Evolutionary conservation across 768 basidiomycete species (phyloP).

Genomic region (Gautieria morchelliformis): DNA sequence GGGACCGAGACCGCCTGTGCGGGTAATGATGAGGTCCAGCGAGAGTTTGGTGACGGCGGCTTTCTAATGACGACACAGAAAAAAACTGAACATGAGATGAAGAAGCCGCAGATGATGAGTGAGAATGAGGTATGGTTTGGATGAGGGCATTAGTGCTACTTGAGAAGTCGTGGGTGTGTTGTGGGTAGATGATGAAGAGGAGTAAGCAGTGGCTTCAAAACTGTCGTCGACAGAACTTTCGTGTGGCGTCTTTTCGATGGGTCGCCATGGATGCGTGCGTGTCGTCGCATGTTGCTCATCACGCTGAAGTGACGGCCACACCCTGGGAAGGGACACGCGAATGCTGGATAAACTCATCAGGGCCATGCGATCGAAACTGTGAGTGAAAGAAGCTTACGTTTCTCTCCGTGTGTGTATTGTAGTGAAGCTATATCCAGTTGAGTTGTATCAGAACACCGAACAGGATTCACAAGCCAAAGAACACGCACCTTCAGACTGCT

Average conservation of each 20-base stretch:
- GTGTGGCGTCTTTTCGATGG: neutral
- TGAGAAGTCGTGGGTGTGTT: neutral
- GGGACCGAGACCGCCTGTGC: neutral
- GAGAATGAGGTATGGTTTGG: neutral
- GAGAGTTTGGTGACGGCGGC: neutral
- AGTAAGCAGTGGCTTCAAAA: neutral
- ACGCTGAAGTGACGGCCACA: conserved; percentile 81
- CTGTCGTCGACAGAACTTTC: neutral
- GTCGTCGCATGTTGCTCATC: conserved; percentile 82
- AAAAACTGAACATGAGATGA: too few relatives aligned
- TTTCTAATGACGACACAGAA: too few relatives aligned
- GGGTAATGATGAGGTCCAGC: neutral
- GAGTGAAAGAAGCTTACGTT: conserved; percentile 43
- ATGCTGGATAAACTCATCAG: conserved; percentile 38
- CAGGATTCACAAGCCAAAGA: neutral
- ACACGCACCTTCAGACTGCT: conserved; percentile 65
- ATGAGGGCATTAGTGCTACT: neutral
- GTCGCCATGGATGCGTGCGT: conserved; percentile 55
- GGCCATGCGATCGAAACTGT: neutral
- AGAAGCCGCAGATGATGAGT: neutral
- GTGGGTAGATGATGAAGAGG: neutral
- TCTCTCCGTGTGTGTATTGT: conserved; percentile 79
- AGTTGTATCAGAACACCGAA: too few relatives aligned
- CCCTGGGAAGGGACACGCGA: conserved; percentile 60
- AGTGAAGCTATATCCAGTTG: conserved; percentile 47